Evolutionary conservation across 2,329 filamentous ascomycete genomes (phyloP), one percentile per base, ranked within the genome.

Genomic region (Plectosphaerella plurivora): DNA sequence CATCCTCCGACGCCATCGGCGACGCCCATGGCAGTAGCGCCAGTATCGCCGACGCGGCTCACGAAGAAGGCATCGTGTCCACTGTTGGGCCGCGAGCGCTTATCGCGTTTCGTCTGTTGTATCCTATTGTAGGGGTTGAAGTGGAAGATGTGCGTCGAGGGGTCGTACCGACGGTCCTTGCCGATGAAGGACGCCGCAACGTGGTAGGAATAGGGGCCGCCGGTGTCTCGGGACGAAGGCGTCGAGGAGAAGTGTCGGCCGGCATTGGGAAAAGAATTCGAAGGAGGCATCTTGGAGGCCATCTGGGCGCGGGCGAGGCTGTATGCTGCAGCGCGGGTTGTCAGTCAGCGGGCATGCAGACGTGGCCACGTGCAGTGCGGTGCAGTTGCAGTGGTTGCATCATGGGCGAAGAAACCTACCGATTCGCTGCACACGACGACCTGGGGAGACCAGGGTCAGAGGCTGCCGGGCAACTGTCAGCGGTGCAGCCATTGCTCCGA

Each of bases 51-150:
- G n/a, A 97, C 76, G 22, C 86, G 83, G 64, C 88, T 83, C 61
- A 94, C 87, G 71, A 99, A 99, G 74, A 97, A 97, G 53, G 94
- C 90, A 78, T 99, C 94, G 71, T 99, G 92, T 15, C 94, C 94
- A 49, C 89, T 94, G 53, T 84, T 87, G 48, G 87, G 89, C 22
- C 88, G 83, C 56, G 75, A 78, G 59, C 74, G 76, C 65, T 83
- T 83, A 63, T 80, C 75, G 33, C 64, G 67, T 59, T 73, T 73
- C 49, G 75, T 75, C 54, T 74, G 76, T 55, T 78, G 79, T 58
- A 80, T 83, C 49, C 75, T 76, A 62, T 83, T 76, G 68, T 83
- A 77, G 1, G 83, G 83, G 57, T 87, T 84, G 73, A 90, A 92
- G 64, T 86, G 83, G 68, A 88, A 89, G 52, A 88, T 74, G 69